Conservation (phyloP, 2,329 filamentous ascomycete species). For the Peltaster fructicola region DNA sequence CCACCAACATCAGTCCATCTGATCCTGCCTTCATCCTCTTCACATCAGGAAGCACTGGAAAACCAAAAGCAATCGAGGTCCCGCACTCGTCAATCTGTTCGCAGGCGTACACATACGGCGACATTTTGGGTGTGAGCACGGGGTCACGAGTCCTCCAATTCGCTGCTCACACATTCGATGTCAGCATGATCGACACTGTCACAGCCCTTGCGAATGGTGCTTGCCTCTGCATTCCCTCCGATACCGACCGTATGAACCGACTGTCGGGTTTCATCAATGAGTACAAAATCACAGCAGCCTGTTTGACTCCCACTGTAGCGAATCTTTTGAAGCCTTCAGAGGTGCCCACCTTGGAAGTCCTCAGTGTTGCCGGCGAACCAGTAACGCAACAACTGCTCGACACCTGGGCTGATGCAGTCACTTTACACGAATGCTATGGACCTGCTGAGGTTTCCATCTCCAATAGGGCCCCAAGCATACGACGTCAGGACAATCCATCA, state of each 20-base stretch:
- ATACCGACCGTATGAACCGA: constrained; percentile 6
- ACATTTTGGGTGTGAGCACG: constrained; percentile 1
- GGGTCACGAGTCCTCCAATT: constrained; percentile 5
- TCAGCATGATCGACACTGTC: constrained; percentile 5
- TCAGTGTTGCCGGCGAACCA: constrained; percentile 3
- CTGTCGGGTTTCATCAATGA: constrained; percentile 5
- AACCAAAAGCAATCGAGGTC: background rate
- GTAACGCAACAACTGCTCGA: constrained; percentile 2
- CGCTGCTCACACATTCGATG: constrained; percentile 6
- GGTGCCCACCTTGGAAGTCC: constrained; percentile 3
- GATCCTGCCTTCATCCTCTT: constrained; percentile 1
- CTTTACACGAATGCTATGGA: constrained; percentile 4
- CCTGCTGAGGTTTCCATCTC: constrained; percentile 4
- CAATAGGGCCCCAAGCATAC: constrained; percentile 1
- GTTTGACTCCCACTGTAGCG: constrained; percentile 4
- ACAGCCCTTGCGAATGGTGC: constrained; percentile 7
- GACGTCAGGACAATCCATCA: constrained; percentile 2
- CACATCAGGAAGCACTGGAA: constrained; percentile 1
- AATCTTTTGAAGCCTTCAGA: constrained; percentile 4
- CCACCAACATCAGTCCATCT: too few species aligned
- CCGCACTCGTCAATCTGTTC: too few species aligned
- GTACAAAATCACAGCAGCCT: constrained; percentile 3
- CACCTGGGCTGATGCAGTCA: constrained; percentile 2
- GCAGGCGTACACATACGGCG: constrained; percentile 1
- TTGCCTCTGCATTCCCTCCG: constrained; percentile 9